Percentiles rank a stretch among this genome's conserved stretches.
Conservation (phyloP, 371 early-diverging fungal species). For the Rhizopus stolonifer region DNA sequence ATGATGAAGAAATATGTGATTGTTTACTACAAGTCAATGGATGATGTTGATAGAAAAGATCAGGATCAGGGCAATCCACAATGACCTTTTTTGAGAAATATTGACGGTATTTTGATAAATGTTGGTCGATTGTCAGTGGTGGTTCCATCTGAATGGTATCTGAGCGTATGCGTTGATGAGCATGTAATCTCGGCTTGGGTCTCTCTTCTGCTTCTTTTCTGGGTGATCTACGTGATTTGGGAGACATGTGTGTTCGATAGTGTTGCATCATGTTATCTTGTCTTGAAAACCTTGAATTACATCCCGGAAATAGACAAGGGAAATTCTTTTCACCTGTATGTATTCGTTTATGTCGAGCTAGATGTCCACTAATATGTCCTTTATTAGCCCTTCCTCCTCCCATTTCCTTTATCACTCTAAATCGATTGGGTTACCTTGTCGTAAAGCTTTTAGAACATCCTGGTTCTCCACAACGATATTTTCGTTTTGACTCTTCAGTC, state of each 20-base stretch:
- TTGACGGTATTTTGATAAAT: constrained; percentile 40
- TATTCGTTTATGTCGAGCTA: constrained; percentile 87
- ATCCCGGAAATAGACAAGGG: constrained; percentile 76
- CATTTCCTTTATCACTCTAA: too few species aligned
- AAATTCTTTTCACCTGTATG: constrained; percentile 94
- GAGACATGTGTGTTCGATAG: constrained; percentile 79
- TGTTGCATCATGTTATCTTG: constrained; percentile 94
- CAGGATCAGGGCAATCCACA: too few species aligned
- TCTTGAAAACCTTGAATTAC: constrained; percentile 82
- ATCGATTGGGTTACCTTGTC: constrained; percentile 65
- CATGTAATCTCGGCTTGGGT: constrained; percentile 41
- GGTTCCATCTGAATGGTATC: constrained; percentile 41
- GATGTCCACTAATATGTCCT: constrained; percentile 81
- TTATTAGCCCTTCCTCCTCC: too few species aligned
- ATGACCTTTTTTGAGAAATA: constrained; percentile 4
- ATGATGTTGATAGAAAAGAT: constrained; percentile 32
- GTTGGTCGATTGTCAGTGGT: constrained; percentile 48
- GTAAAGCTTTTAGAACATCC: constrained; percentile 63
- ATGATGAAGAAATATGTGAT: too few species aligned
- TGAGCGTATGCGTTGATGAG: constrained; percentile 46
- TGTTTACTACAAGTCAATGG: constrained; percentile 26
- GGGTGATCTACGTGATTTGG: constrained; percentile 65
- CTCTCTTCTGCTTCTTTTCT: constrained; percentile 34
- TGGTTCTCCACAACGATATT: constrained; percentile 56
- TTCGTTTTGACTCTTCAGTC: constrained; percentile 41